Base-by-base conservation (phyloP, 1,139 yeast species). In the Hanseniaspora gamundiae region DNA sequence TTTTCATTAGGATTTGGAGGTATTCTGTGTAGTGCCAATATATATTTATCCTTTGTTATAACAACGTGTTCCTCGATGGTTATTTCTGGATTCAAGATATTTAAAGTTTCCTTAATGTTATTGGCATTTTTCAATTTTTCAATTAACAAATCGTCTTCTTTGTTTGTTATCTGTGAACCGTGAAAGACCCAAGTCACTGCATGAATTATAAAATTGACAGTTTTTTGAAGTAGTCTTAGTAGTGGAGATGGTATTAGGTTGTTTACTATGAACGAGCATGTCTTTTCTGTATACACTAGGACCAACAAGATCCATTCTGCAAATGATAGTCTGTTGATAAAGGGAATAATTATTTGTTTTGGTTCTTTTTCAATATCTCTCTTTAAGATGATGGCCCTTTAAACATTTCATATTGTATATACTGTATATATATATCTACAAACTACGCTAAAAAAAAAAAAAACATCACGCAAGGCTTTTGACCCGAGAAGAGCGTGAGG, bases 31-130 rank as follows among this genome's bases (percentile, higher is more conserved):
- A 76, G 50, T 0, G 78, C 75, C 16, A 76, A 61, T 38, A 76
- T 48, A 50, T 74, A 76, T 27, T 76, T 75, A 51, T 76, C 82
- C 33, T 61, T 58, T 0, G 82, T 76, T 27, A 59, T 48, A 3
- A 64, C 67, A 30, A 65, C 49, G 50, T 84, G 93, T 56, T 83
- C 91, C 52, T 84, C 79, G 4, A 78, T 73, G 17, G 68, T 66
- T 50, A 80, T 80, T 1, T 84, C 31, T 10, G 41, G 40, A 16
- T 41, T 88, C 50, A 72, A 77, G 1, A 74, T 58, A 4, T 62
- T 67, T 39, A 84, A 84, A 50, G 85, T 76, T 39, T 79, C 84
- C 29, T 71, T 74, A 40, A 83, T 79, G 44, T 79, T 77, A 2
- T 63, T 60, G 2, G 80, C 73, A 27, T 61, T 47, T 35, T 47